Percentiles rank a stretch among this genome's conserved stretches.
Evolutionary conservation across 176 grass and related monocot species (phyloP).

Genomic region (Aechmea fasciata): DNA sequence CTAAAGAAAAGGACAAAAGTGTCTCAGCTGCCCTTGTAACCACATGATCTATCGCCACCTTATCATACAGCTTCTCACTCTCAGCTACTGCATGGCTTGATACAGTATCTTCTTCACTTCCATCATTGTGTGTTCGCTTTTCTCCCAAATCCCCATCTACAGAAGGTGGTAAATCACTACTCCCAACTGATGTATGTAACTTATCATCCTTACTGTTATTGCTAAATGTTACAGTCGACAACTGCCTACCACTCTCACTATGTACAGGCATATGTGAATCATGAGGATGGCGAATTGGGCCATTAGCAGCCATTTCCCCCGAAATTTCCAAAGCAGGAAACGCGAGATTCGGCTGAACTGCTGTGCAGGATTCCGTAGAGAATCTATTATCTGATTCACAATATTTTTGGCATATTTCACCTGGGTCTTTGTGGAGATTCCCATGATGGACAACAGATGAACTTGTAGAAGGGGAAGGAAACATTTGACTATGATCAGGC

Average conservation of each 20-base stretch:
- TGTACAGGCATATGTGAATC: neutral
- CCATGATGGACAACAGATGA: constrained; percentile 20
- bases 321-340: too few relatives aligned
- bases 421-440: constrained; percentile 25
- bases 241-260: constrained; percentile 21
- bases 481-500: constrained; percentile 14
- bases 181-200: constrained; percentile 44
- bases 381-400: constrained; percentile 38
- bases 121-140: constrained; percentile 15
- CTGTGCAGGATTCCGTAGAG: constrained; percentile 45
- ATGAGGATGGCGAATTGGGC: too few relatives aligned
- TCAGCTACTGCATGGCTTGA: constrained; percentile 22
- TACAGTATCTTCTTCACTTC: constrained; percentile 43
- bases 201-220: constrained; percentile 24
- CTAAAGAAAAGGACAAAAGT: constrained; percentile 51
- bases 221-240: constrained; percentile 20
- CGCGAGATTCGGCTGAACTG: neutral
- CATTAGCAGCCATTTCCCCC: too few relatives aligned
- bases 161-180: constrained; percentile 29
- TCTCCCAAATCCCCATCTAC: constrained; percentile 13
- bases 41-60: constrained; percentile 13
- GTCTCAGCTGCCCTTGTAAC: constrained; percentile 47
- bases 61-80: neutral
- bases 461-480: constrained; percentile 23
- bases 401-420: constrained; percentile 25